Evolutionary conservation across 1,139 yeast genomes (phyloP), one percentile per base, ranked within the genome.

Genomic region (Suhomyces coccinellae): DNA sequence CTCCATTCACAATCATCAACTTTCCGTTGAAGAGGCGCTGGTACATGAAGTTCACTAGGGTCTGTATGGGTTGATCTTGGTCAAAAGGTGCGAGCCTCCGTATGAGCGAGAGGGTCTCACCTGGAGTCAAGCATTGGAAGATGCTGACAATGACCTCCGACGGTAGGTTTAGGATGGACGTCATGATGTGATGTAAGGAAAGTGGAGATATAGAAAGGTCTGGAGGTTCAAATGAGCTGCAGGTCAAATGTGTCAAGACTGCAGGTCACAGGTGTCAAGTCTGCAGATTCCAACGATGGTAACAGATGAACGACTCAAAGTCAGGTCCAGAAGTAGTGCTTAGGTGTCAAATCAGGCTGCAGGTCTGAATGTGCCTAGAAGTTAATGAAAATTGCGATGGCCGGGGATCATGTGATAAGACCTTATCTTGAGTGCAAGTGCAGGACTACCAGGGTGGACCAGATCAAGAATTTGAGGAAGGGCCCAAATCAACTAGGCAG

Each of bases 71-170:
- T n/a, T 37, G 33, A 3, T 28, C 35, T 11, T 39, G 16, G 20
- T 35, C 30, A 35, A 13, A 22, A 8, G 32, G 36, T 12, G 26
- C 32, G 20, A 48, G 39, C 26, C 32, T 30, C 12, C 24, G 17
- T 6, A 63, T 58, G 8, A 66, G 38, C 0, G 38, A 33, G 6
- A 48, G 53, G 6, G 65, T 58, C 41, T 68, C 71, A 1, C 41
- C 31, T 0, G 65, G 57, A 3, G 61, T 43, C 15, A 68, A 44
- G 37, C 52, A 48, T 32, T 46, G 46, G 36, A 69, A 56, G 8
- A 68, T 57, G 22, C 48, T 43, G 9, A 63, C 43, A 7, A 63
- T 55, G 3, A 69, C 45, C 44, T 69, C 73, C 16, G 55, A 50
- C 6, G 72, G 66, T 33, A 67, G 57, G 38, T 43, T 43, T 24